These are phyloP conservation scores for Leucosporidium scottii DNA, from an alignment of 768 basidiomycete genomes.

Conservation along the genomic window DNA sequence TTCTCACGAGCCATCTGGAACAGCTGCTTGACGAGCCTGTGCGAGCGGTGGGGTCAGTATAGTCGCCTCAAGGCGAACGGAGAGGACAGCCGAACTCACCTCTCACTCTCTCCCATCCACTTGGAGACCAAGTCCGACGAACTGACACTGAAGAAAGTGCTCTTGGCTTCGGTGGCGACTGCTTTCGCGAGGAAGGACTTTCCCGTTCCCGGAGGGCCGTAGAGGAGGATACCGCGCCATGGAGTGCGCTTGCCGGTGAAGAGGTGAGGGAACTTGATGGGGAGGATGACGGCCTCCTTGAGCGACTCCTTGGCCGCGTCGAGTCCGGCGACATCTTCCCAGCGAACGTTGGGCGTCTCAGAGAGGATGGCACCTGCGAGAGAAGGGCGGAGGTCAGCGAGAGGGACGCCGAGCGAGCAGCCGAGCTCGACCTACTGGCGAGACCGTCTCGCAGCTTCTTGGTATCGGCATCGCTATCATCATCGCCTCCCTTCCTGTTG, in stretches of 20 bases:
- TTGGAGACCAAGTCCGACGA: conserved; percentile 94
- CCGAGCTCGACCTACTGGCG: conserved; percentile 44
- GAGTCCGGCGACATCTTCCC: conserved; percentile 97
- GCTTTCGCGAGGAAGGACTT: conserved; percentile 97
- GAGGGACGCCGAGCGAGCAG: neutral
- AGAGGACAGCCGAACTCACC: conserved; percentile 50
- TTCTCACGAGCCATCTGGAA: conserved; percentile 93
- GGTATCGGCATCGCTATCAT: conserved; percentile 79
- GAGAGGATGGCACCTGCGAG: conserved; percentile 67
- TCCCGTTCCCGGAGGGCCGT: conserved; percentile 96
- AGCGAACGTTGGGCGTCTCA: conserved; percentile 91
- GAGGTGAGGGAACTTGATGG: conserved; percentile 97
- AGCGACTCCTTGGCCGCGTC: conserved; percentile 90
- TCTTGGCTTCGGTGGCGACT: conserved; percentile 97
- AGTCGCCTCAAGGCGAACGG: neutral
- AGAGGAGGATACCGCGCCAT: conserved; percentile 90
- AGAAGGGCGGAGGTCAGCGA: neutral
- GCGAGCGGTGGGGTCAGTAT: neutral
- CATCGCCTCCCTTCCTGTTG: conserved; percentile 47
- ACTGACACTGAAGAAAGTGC: conserved; percentile 95
- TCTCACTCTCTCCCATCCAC: conserved; percentile 98
- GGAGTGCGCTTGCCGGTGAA: conserved; percentile 98
- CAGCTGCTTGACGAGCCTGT: conserved; percentile 80
- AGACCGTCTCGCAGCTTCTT: conserved; percentile 95
- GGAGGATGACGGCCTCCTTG: conserved; percentile 98